These are phyloP conservation scores for Dipodascopsis uninucleata DNA, from an alignment of 805 yeast genomes.

Conservation along the genomic window DNA sequence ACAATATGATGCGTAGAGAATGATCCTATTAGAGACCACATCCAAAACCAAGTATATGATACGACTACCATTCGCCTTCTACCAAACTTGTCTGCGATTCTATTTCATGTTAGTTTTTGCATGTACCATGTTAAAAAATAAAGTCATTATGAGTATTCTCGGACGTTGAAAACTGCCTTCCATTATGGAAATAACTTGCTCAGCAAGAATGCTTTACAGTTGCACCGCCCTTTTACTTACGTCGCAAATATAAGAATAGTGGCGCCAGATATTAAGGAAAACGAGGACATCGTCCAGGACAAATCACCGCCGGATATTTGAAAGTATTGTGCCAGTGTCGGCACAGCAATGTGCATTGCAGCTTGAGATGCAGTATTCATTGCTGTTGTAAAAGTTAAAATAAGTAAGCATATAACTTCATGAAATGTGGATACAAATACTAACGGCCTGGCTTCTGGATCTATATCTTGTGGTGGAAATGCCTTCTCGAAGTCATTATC, in stretches of 20 bases:
- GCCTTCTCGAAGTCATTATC: no score
- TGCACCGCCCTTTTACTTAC: no score
- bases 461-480: no score
- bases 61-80: slow-evolving; percentile 41
- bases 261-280: slow-evolving; percentile 45
- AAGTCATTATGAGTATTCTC: no score
- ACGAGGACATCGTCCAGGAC: slow-evolving; percentile 45
- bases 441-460: slow-evolving; percentile 37
- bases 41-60: slow-evolving; percentile 38
- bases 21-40: slow-evolving; percentile 38
- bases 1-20: slow-evolving; percentile 34
- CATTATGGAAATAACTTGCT: no score
- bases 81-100: slow-evolving; percentile 49
- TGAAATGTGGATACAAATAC: slow-evolving; percentile 36
- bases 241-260: slow-evolving; percentile 44
- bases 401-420: slow-evolving; percentile 38
- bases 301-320: slow-evolving; percentile 41
- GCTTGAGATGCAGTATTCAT: slow-evolving; percentile 41
- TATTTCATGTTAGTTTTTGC: background rate
- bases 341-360: slow-evolving; percentile 40
- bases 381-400: slow-evolving; percentile 43
- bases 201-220: no score
- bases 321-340: slow-evolving; percentile 39
- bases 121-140: background rate
- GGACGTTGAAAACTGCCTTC: no score